phyloP scores from a whole-genome alignment of 140 eudicot species.

The Oenanthe javanica region DNA sequence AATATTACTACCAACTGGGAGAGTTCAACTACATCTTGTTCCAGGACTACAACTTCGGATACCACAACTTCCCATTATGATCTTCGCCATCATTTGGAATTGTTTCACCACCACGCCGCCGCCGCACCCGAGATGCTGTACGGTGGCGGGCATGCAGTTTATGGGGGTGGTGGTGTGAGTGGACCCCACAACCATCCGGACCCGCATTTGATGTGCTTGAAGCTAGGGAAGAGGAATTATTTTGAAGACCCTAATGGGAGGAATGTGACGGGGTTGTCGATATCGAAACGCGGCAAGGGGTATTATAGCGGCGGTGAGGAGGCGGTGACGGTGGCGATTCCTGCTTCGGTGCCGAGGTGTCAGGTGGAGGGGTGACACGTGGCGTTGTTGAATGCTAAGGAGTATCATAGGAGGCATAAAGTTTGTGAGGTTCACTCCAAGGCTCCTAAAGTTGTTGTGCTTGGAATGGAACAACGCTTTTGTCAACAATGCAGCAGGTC shows the following conservation, averaged over 20 bases:
- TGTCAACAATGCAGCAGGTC: conserved; percentile 80
- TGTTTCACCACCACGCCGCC: not conserved
- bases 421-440: conserved; percentile 70
- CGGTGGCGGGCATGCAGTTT: not conserved
- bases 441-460: conserved; percentile 59
- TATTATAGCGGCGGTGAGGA: not conserved
- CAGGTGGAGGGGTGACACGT: conserved; percentile 77
- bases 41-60: not conserved
- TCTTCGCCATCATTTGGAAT: not conserved
- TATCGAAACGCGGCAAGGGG: conserved; percentile 30
- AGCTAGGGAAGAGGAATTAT: conserved; percentile 63
- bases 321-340: conserved; percentile 10
- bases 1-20: conserved; percentile 13
- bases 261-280: conserved; percentile 8
- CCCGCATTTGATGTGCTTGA: conserved; percentile 63
- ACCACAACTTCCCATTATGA: not conserved
- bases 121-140: not conserved
- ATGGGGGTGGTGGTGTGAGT: not conserved
- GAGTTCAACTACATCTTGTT: not conserved
- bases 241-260: conserved; percentile 27
- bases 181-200: conserved; percentile 26
- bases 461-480: conserved; percentile 59
- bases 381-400: conserved; percentile 43
- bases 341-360: conserved; percentile 36
- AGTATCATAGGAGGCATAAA: conserved; percentile 61